Evolutionary conservation across 2,329 filamentous ascomycete species (phyloP).

Genomic region (Exophiala calicioides): DNA sequence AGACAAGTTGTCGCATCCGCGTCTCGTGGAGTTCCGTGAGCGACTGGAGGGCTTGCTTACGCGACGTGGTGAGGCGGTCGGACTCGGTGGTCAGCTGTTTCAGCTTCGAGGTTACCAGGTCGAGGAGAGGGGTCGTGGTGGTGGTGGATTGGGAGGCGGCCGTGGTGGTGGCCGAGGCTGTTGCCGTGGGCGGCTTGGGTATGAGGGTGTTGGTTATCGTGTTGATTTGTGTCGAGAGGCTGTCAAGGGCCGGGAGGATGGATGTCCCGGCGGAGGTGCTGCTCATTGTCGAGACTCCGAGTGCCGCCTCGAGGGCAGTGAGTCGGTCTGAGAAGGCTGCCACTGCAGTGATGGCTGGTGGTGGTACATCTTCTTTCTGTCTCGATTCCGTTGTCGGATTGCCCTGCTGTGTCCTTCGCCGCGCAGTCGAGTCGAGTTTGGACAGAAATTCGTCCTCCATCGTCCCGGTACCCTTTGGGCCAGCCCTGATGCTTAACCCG

Average conservation of each 20-base stretch:
- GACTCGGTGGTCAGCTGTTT: slow-evolving; percentile 48
- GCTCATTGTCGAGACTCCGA: slow-evolving; percentile 74
- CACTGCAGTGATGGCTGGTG: slow-evolving; percentile 68
- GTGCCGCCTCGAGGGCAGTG: slow-evolving; percentile 71
- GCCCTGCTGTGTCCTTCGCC: neutral
- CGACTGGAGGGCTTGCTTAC: slow-evolving; percentile 45
- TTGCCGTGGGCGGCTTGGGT: slow-evolving; percentile 33
- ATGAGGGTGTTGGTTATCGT: slow-evolving; percentile 61
- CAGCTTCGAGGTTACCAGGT: slow-evolving; percentile 46
- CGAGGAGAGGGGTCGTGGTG: slow-evolving; percentile 44
- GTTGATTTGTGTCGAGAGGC: slow-evolving; percentile 76
- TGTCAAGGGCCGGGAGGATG: slow-evolving; percentile 78
- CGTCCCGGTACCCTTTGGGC: slow-evolving; percentile 9
- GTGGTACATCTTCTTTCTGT: slow-evolving; percentile 33
- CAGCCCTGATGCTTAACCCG: slow-evolving; percentile 18
- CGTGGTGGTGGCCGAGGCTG: slow-evolving; percentile 18
- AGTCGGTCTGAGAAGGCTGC: slow-evolving; percentile 87
- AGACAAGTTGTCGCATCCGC: slow-evolving; percentile 39
- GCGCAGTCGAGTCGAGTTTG: slow-evolving; percentile 13
- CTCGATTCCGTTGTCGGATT: neutral
- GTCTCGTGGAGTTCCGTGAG: slow-evolving; percentile 45
- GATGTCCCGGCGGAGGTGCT: slow-evolving; percentile 56
- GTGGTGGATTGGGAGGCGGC: too few relatives aligned
- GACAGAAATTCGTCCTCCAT: slow-evolving; percentile 27
- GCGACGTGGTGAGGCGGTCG: slow-evolving; percentile 45